phyloP scores from a whole-genome alignment of 768 basidiomycete species.

The Porphyrellus cyaneotinctus region DNA sequence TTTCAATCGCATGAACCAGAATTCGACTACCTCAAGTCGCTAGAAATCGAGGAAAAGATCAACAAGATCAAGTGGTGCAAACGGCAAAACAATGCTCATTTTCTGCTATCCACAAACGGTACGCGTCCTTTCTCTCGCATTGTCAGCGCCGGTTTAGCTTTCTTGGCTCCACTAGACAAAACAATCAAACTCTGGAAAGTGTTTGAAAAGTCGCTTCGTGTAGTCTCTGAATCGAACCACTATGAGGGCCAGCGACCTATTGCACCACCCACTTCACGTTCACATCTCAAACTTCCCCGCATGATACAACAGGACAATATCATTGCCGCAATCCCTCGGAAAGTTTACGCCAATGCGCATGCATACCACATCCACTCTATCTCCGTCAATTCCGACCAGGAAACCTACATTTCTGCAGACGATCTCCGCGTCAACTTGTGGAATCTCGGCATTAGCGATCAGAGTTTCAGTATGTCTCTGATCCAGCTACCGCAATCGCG shows the following conservation, averaged over 20 bases:
- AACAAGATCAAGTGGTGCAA: constrained; percentile 99
- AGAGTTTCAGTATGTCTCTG: constrained; percentile 87
- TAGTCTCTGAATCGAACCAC: constrained; percentile 96
- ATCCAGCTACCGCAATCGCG: background rate
- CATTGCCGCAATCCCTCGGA: constrained; percentile 96
- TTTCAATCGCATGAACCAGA: constrained; percentile 99
- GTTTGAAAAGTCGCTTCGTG: constrained; percentile 95
- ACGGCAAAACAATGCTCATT: constrained; percentile 96
- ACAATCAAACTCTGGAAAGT: constrained; percentile 99
- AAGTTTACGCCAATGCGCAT: constrained; percentile 98
- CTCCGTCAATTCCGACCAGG: constrained; percentile 98
- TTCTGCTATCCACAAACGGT: constrained; percentile 97
- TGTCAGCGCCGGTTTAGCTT: background rate
- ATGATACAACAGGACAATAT: constrained; percentile 96
- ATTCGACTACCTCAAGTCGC: constrained; percentile 98
- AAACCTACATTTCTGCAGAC: constrained; percentile 99
- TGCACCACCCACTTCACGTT: constrained; percentile 53
- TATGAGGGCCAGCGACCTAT: constrained; percentile 71
- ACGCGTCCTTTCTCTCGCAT: constrained; percentile 15
- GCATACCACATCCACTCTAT: constrained; percentile 99
- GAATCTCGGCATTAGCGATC: constrained; percentile 98
- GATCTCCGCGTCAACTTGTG: constrained; percentile 96
- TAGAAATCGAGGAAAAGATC: constrained; percentile 99
- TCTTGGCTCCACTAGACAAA: constrained; percentile 64
- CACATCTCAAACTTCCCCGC: constrained; percentile 79